Conservation (phyloP, 768 basidiomycete species). For the Fomitopsis serialis region DNA sequence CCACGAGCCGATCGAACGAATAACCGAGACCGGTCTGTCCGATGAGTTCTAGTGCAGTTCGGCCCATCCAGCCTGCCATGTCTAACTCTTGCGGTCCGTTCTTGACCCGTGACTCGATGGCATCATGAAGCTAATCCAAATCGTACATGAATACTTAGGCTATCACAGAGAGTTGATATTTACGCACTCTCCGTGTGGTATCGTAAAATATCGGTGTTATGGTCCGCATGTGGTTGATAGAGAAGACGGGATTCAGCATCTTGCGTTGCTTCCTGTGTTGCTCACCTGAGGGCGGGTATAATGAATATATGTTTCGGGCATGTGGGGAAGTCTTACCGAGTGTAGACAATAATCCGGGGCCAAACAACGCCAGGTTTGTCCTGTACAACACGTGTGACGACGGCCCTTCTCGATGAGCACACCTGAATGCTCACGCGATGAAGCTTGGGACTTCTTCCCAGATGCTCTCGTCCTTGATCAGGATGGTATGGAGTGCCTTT, state of each 20-base stretch:
- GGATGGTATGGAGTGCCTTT: conserved; percentile 38
- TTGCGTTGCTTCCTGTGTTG: conserved; percentile 26
- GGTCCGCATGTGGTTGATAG: conserved; percentile 19
- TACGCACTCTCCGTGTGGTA: conserved; percentile 14
- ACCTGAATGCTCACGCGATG: neutral
- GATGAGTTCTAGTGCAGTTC: conserved; percentile 13
- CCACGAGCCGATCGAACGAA: conserved; percentile 12
- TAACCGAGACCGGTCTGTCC: conserved; percentile 14
- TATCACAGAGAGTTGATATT: neutral
- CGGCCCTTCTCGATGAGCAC: too few species aligned
- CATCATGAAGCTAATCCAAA: conserved; percentile 9
- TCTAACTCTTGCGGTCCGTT: conserved; percentile 6
- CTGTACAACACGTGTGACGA: conserved; percentile 4
- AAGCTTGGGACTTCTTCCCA: conserved; percentile 10
- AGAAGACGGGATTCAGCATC: conserved; percentile 26
- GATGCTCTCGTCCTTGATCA: conserved; percentile 33
- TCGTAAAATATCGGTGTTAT: conserved; percentile 21
- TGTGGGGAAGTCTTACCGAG: conserved; percentile 15
- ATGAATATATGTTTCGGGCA: too few species aligned
- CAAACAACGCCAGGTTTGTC: conserved; percentile 13
- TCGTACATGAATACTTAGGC: too few species aligned
- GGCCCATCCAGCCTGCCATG: conserved; percentile 13
- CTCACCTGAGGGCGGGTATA: too few species aligned
- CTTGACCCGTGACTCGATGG: neutral
- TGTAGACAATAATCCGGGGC: conserved; percentile 18